Evolutionary conservation across 345 rosid genomes (phyloP).

Genomic region (Eucalyptus globulus): DNA sequence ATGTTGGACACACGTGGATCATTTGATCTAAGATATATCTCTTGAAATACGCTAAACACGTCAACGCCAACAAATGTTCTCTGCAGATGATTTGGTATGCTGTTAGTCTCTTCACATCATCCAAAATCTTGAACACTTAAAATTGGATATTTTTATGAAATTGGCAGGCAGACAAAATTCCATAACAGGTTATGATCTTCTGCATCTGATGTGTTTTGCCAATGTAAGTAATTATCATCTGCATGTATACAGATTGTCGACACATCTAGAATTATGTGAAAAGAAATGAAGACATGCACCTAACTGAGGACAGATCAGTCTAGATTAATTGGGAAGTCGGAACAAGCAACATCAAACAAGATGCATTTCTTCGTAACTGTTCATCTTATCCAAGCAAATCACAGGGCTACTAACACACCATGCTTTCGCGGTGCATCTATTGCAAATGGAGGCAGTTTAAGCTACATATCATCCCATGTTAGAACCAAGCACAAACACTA

Average conservation of each 20-base stretch:
- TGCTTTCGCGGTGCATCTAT: neutral
- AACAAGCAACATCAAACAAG: neutral
- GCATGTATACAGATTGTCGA: neutral
- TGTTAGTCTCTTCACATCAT: neutral
- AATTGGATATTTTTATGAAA: neutral
- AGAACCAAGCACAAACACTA: neutral
- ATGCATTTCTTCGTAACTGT: neutral
- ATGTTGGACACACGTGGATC: constrained; percentile 90
- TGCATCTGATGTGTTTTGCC: neutral
- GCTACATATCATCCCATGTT: neutral
- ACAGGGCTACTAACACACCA: neutral
- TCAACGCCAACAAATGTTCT: constrained; percentile 95
- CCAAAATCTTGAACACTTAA: neutral
- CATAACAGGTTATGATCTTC: neutral
- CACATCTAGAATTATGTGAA: neutral
- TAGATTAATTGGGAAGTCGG: neutral
- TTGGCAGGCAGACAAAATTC: neutral
- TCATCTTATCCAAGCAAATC: neutral
- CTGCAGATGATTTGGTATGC: constrained; percentile 17
- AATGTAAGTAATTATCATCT: neutral
- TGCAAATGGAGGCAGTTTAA: neutral
- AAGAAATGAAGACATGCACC: neutral
- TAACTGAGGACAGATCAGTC: neutral
- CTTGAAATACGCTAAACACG: constrained; percentile 81
- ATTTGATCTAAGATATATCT: constrained; percentile 54